Evolutionary conservation across 2,329 filamentous ascomycete genomes (phyloP).

Genomic region (Epichloe sp.): DNA sequence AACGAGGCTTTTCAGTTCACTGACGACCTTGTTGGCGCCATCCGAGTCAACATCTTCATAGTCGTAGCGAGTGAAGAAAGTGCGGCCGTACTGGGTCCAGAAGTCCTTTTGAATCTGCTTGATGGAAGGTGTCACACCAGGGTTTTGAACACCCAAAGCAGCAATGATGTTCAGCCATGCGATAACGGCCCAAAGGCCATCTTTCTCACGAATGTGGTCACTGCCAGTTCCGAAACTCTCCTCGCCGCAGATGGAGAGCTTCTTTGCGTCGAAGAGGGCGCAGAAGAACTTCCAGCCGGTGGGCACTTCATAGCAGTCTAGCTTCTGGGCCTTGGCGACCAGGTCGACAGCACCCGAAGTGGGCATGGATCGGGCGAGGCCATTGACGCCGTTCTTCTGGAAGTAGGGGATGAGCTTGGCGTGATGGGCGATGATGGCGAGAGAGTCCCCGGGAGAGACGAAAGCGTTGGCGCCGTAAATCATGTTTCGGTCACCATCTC

Average conservation of each 20-base stretch:
- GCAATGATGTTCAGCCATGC: conserved; percentile 99
- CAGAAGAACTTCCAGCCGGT: conserved; percentile 99
- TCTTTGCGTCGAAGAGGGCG: conserved; percentile 83
- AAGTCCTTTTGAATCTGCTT: conserved; percentile 94
- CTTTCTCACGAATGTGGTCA: conserved; percentile 99
- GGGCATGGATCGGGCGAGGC: conserved; percentile 93
- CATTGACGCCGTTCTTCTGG: conserved; percentile 91
- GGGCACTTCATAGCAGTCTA: conserved; percentile 90
- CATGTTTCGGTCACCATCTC: conserved; percentile 99
- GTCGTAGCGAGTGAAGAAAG: conserved; percentile 98
- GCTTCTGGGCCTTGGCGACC: conserved; percentile 85
- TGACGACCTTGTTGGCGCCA: conserved; percentile 81
- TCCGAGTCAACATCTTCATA: conserved; percentile 92
- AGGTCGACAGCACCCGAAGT: conserved; percentile 92
- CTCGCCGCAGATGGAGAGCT: conserved; percentile 96
- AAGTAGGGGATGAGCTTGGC: conserved; percentile 96
- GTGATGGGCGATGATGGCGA: conserved; percentile 97
- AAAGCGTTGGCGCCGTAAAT: conserved; percentile 96
- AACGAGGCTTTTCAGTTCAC: conserved; percentile 66
- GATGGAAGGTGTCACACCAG: conserved; percentile 76
- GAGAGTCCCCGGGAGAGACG: conserved; percentile 90
- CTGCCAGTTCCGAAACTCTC: conserved; percentile 96
- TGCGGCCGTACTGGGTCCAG: conserved; percentile 91
- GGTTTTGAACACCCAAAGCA: conserved; percentile 71
- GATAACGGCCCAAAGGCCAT: conserved; percentile 92